Evolutionary conservation across 192 early-diverging fungal genomes (phyloP).

Genomic region (Coemansia sp.): DNA sequence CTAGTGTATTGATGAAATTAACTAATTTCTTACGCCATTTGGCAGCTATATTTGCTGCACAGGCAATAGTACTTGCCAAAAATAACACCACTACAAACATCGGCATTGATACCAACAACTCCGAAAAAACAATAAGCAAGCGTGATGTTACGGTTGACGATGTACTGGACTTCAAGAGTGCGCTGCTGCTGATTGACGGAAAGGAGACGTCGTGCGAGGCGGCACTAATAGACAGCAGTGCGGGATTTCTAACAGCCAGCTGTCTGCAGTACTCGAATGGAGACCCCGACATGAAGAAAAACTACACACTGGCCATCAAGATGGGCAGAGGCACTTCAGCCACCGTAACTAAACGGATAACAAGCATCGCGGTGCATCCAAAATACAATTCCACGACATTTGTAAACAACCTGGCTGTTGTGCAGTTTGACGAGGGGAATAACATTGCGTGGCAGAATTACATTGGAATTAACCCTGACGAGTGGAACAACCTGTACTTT

Average conservation of each 20-base stretch:
- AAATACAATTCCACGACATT: conserved; percentile 17
- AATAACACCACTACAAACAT: background rate
- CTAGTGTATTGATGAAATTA: background rate
- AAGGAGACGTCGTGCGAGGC: conserved; percentile 45
- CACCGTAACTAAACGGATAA: conserved; percentile 15
- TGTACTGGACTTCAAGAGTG: conserved; percentile 17
- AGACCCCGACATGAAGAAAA: conserved; percentile 7
- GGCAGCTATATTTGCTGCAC: background rate
- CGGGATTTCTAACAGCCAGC: conserved; percentile 42
- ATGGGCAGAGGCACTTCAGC: conserved; percentile 15
- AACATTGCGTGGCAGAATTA: conserved; percentile 22
- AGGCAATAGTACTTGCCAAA: background rate
- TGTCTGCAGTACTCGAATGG: conserved; percentile 19
- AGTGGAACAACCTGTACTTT: conserved; percentile 35
- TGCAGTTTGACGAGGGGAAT: conserved; percentile 19
- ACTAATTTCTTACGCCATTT: background rate
- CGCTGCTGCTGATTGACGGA: conserved; percentile 29
- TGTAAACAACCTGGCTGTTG: conserved; percentile 43
- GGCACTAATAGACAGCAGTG: conserved; percentile 36
- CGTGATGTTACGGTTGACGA: conserved; percentile 23
- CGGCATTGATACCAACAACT: background rate
- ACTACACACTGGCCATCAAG: conserved; percentile 26
- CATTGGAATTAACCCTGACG: conserved; percentile 33
- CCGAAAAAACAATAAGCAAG: background rate
- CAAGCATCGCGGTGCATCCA: conserved; percentile 25